These are phyloP conservation scores for Naganishia vishniacii DNA, from an alignment of 768 basidiomycete species.

Conservation along the genomic window DNA sequence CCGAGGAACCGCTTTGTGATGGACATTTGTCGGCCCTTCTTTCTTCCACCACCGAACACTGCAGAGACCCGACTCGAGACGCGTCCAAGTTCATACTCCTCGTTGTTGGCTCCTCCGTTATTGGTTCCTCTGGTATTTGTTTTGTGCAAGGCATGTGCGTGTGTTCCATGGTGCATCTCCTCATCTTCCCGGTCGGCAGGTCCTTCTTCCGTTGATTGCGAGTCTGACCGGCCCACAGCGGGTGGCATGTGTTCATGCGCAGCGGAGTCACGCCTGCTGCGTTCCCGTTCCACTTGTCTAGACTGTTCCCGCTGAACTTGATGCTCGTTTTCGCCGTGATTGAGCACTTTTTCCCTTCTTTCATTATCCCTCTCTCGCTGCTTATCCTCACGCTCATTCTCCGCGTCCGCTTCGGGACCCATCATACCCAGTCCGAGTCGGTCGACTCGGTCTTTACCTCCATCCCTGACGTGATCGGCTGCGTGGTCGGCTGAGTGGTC, in stretches of 20 bases:
- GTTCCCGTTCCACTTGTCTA: not conserved
- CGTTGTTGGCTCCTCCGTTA: not conserved
- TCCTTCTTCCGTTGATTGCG: not conserved
- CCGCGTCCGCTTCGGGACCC: slow-evolving; percentile 14
- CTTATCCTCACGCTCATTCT: slow-evolving; percentile 18
- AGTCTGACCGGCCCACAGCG: not conserved
- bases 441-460: slow-evolving; percentile 36
- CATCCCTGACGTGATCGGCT: slow-evolving; percentile 31
- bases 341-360: slow-evolving; percentile 16
- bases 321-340: not conserved
- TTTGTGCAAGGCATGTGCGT: slow-evolving; percentile 6
- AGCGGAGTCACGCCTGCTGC: not conserved
- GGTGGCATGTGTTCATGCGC: not conserved
- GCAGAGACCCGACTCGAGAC: slow-evolving; percentile 16
- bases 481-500: slow-evolving; percentile 36
- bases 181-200: not conserved
- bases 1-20: slow-evolving; percentile 8
- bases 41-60: slow-evolving; percentile 8
- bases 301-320: slow-evolving; percentile 1
- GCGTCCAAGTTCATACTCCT: slow-evolving; percentile 18
- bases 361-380: slow-evolving; percentile 25
- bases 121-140: not conserved
- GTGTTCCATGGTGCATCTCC: not conserved
- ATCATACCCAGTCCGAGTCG: slow-evolving; percentile 39
- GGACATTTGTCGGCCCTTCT: slow-evolving; percentile 12